phyloP scores from a whole-genome alignment of 495 filamentous ascomycete species.

The Lasiosphaeris hirsuta region DNA sequence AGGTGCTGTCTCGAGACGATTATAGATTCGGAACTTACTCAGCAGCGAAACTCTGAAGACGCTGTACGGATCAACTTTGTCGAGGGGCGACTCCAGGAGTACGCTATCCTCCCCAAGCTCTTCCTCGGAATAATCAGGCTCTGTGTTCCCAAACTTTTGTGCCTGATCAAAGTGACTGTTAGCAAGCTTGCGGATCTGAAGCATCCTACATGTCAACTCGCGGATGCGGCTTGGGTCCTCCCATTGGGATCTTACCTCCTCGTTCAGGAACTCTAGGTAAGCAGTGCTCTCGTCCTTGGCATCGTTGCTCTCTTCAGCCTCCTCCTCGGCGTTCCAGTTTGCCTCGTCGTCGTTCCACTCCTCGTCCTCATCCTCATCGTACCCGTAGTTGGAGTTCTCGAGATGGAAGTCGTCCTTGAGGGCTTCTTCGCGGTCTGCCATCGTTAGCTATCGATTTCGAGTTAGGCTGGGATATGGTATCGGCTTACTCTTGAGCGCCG shows the following conservation, averaged over 20 bases:
- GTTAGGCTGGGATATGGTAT: background rate
- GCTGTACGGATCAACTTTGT: constrained; percentile 90
- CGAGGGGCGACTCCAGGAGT: constrained; percentile 86
- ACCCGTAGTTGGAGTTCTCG: constrained; percentile 63
- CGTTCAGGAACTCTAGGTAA: constrained; percentile 92
- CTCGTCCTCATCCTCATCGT: constrained; percentile 77
- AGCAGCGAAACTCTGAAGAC: constrained; percentile 77
- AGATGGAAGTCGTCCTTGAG: constrained; percentile 83
- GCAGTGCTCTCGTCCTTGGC: constrained; percentile 85
- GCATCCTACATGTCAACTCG: constrained; percentile 13
- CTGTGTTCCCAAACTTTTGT: constrained; percentile 70
- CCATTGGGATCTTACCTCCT: constrained; percentile 57
- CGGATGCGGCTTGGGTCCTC: background rate
- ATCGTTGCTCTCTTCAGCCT: constrained; percentile 58
- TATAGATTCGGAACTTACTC: constrained; percentile 57
- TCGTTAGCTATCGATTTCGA: constrained; percentile 15
- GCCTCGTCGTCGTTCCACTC: constrained; percentile 72
- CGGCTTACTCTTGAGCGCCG: constrained; percentile 72
- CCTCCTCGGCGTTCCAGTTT: constrained; percentile 48
- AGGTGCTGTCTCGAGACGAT: too few relatives aligned
- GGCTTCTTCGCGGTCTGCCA: constrained; percentile 80
- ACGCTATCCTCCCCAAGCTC: constrained; percentile 90
- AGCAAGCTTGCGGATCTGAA: constrained; percentile 26
- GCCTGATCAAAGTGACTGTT: constrained; percentile 51
- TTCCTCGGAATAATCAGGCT: constrained; percentile 65